Conservation (phyloP, 495 filamentous ascomycete species). For the Viridothelium virens region DNA sequence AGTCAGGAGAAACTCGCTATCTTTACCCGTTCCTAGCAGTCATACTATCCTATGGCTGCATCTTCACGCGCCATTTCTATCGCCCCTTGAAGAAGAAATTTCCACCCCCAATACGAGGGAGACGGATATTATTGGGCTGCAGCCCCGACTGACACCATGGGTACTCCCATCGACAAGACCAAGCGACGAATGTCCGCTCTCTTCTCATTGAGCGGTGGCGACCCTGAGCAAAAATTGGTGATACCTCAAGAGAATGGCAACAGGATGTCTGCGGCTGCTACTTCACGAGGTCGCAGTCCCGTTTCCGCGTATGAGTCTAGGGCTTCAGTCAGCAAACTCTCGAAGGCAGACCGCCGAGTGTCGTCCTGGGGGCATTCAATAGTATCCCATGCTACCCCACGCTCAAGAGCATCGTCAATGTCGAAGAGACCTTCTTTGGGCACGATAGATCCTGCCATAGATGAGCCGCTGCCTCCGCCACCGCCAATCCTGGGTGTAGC, state of each 20-base stretch:
- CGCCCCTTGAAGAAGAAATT: neutral
- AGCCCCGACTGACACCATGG: neutral
- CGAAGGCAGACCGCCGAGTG: conserved; percentile 4
- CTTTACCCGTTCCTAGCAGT: neutral
- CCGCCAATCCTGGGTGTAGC: neutral
- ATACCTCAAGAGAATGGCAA: conserved; percentile 4
- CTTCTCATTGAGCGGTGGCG: neutral
- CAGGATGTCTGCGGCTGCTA: neutral
- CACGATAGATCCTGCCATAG: neutral
- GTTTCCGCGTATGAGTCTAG: neutral
- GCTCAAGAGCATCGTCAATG: neutral
- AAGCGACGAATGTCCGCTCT: conserved; percentile 8
- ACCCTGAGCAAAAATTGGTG: conserved; percentile 4
- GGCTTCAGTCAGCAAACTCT: neutral
- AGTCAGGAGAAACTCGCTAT: neutral
- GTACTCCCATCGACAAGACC: neutral
- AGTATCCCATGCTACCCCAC: neutral
- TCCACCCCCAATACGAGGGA: neutral
- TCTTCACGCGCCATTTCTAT: neutral
- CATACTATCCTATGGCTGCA: neutral
- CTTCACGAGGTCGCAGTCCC: neutral
- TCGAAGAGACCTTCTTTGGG: neutral
- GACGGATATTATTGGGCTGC: neutral
- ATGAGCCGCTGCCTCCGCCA: neutral
- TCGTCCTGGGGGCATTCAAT: neutral